Evolutionary conservation across 2,329 filamentous ascomycete genomes (phyloP), one percentile per base, ranked within the genome.

Genomic region (Botryotinia narcissicola): DNA sequence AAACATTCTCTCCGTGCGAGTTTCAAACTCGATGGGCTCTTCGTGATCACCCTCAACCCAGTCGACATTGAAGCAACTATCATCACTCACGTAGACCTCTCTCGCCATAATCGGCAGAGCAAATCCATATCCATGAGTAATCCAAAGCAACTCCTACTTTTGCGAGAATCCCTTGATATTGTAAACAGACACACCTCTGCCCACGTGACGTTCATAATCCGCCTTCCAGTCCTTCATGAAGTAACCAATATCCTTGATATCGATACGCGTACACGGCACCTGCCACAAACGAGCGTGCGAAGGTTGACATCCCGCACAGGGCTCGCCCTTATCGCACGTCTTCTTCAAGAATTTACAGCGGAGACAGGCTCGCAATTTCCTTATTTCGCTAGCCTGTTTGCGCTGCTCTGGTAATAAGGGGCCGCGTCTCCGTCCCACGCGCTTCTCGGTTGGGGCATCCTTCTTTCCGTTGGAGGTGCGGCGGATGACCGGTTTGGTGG

Each of bases 171-270:
- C 95, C 86, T 97, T 97, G 85, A 98, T 96, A 81, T 98, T 98
- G 83, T 92, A 95, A 67, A 97, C 92, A 2, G 94, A 97, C 81
- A 98, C 94, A 72, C 93, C 93, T 73, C 93, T 90, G 76, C 90
- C 92, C 78, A 96, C 89, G 81, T 98, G 95, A 78, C 94, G 92
- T 84, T 97, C 94, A 80, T 96, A 97, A 82, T 98, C 95, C 62
- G 94, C 95, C 84, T 95, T 97, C 95, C 95, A 98, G 83, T 98
- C 95, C 87, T 98, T 98, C 93, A 98, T 96, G 86, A 98, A 98
- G 84, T 97, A 97, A 61, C 91, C 93, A 80, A 98, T 97, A 80
- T 98, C 95, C 88, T 97, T 98, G 87, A 98, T 98, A 83, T 98
- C 95, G 80, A 98, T 97, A 75, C 95, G 93, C 59, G 95, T 98